These are phyloP conservation scores for Metahyphopichia silvanorum DNA, from an alignment of 805 yeast genomes.

Conservation along the genomic window DNA sequence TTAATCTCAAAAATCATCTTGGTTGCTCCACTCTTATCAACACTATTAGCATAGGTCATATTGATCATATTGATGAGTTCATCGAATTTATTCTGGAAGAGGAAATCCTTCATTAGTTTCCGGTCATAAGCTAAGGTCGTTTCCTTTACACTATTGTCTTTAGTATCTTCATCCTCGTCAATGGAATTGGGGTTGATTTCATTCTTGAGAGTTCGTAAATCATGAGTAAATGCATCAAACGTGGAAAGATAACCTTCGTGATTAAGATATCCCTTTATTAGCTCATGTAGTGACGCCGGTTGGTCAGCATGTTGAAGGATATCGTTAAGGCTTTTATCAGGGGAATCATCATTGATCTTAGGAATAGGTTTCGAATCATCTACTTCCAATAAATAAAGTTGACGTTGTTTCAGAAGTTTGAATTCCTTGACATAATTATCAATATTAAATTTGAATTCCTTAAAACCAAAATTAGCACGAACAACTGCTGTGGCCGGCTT, in stretches of 20 bases:
- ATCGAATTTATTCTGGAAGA: conserved; percentile 22
- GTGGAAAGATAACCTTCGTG: conserved; percentile 39
- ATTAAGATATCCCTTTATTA: conserved; percentile 36
- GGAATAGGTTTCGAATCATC: conserved; percentile 13
- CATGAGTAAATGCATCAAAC: conserved; percentile 28
- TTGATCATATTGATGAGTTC: conserved; percentile 15
- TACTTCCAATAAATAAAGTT: conserved; percentile 18
- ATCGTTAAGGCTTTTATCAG: conserved; percentile 3
- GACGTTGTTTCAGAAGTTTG: conserved; percentile 30
- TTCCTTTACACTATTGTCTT: conserved; percentile 4
- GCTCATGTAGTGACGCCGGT: conserved; percentile 22
- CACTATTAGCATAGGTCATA: conserved; percentile 13
- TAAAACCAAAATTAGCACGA: conserved; percentile 53
- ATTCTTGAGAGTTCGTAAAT: conserved; percentile 20
- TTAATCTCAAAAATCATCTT: conserved; percentile 22
- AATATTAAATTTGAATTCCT: conserved; percentile 61
- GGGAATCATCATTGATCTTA: conserved; percentile 12
- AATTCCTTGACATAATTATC: conserved; percentile 46
- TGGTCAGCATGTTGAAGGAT: conserved; percentile 22
- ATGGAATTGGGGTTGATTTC: conserved; percentile 8
- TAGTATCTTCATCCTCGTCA: conserved; percentile 8
- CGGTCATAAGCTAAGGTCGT: conserved; percentile 23
- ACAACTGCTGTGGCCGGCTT: conserved; percentile 23
- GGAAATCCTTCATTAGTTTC: conserved; percentile 17
- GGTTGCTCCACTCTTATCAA: conserved; percentile 10